phyloP scores from a whole-genome alignment of 1,139 yeast genomes.

The Yamadazyma mexicana region DNA sequence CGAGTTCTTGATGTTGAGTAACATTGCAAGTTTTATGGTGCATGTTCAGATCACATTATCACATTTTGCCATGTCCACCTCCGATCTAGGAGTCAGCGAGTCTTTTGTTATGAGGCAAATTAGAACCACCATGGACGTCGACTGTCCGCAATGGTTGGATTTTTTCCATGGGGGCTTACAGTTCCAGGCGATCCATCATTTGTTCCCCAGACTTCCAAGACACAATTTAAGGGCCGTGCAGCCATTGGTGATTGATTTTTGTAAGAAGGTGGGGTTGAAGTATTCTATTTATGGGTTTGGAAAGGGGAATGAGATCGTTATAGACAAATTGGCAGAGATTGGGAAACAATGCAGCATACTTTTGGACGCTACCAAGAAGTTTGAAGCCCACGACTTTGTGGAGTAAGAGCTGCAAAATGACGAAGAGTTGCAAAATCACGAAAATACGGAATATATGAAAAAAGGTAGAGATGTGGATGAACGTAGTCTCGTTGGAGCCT shows the following conservation, averaged over 20 bases:
- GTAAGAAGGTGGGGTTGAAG: slow-evolving; percentile 73
- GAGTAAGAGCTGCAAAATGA: not conserved
- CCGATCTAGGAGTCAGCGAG: slow-evolving; percentile 80
- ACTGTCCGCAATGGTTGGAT: slow-evolving; percentile 91
- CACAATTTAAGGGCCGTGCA: slow-evolving; percentile 81
- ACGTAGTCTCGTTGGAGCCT: too few relatives aligned
- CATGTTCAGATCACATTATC: slow-evolving; percentile 90
- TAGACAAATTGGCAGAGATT: slow-evolving; percentile 68
- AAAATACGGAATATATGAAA: too few relatives aligned
- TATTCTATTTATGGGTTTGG: slow-evolving; percentile 86
- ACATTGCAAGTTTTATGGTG: slow-evolving; percentile 80
- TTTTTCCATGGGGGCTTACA: slow-evolving; percentile 91
- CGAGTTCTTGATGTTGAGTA: slow-evolving; percentile 68
- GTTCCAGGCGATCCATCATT: slow-evolving; percentile 87
- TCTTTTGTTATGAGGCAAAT: slow-evolving; percentile 80
- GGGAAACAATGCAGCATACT: slow-evolving; percentile 77
- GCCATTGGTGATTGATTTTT: slow-evolving; percentile 68
- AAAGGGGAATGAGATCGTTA: slow-evolving; percentile 71
- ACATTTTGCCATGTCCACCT: slow-evolving; percentile 92
- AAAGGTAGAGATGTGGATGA: too few relatives aligned
- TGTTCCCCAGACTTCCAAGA: slow-evolving; percentile 86
- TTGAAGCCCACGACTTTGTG: slow-evolving; percentile 10
- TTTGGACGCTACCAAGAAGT: slow-evolving; percentile 62
- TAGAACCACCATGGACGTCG: slow-evolving; percentile 93
- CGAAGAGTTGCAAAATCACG: too few relatives aligned